Conservation (phyloP, 2,329 filamentous ascomycete species). For the Anisogramma anomala region DNA sequence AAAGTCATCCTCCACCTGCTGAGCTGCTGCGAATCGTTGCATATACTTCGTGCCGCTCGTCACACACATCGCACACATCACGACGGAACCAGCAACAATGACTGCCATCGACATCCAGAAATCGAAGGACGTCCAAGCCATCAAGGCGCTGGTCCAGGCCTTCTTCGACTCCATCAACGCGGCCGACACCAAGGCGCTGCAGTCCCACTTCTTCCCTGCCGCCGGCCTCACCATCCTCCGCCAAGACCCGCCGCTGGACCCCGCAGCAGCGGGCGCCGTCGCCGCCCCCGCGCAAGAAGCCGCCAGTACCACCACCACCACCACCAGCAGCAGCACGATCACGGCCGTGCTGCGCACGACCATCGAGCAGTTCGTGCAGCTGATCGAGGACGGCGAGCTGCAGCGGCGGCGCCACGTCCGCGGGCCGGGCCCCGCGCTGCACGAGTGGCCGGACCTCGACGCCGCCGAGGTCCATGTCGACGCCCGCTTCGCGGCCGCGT, state of each 20-base stretch:
- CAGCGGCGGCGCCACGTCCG: constrained; percentile 5
- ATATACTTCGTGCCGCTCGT: too few relatives aligned
- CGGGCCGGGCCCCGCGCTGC: constrained; percentile 4
- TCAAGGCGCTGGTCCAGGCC: constrained; percentile 12
- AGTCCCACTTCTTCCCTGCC: constrained; percentile 6
- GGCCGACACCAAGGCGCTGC: constrained; percentile 7
- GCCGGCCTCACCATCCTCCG: constrained; percentile 11
- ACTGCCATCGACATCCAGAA: constrained; percentile 3
- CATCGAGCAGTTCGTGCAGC: constrained; percentile 11
- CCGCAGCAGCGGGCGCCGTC: not conserved
- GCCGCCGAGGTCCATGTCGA: constrained; percentile 8
- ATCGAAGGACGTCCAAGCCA: constrained; percentile 4
- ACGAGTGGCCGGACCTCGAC: constrained; percentile 7
- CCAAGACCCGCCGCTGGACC: constrained; percentile 9
- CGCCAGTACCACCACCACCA: too few relatives aligned
- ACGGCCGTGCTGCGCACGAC: constrained; percentile 8
- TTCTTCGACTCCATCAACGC: constrained; percentile 13
- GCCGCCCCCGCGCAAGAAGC: not conserved
- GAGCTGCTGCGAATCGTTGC: too few relatives aligned
- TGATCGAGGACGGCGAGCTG: constrained; percentile 9
- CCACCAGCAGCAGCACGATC: too few relatives aligned
- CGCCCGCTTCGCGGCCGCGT: constrained; percentile 7
- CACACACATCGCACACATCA: too few relatives aligned
- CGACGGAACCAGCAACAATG: too few relatives aligned
- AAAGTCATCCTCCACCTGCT: too few relatives aligned